Base-by-base conservation (phyloP, 257 asterid species). In the Echium plantagineum region DNA sequence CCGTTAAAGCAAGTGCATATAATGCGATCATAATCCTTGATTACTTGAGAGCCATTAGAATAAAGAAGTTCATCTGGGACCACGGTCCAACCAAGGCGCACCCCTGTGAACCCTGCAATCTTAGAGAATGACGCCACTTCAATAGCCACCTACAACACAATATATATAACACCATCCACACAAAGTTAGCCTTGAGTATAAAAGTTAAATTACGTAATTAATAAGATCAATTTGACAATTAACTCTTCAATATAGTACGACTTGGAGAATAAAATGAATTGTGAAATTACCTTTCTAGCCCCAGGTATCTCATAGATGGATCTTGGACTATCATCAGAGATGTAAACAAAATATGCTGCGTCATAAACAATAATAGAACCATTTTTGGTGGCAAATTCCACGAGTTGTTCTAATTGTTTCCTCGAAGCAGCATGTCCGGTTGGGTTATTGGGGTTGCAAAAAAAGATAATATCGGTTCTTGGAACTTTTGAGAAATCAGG, bases 11-110 rank as follows among this genome's bases (percentile, higher is more conserved):
- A 84, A 7, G 97, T 86, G 66, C 85, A 77, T 15, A 42, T 72
- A 17, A 89, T 74, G 6, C 95, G 91, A 55, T 89, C 79, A 65
- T 79, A 86, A 74, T 89, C 97, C 2, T 78, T 69, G 60, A 79
- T 82, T n/a, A 89, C 90, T 1, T 93, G 93, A 66, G 75, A 79
- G n/a, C 97, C 97, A 24, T 81, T 74, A 1, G 85, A 73, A 64
- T 84, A 89, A 24, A 77, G n/a, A 46, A 89, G 88, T 21, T 82
- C 95, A 28, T 86, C 77, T 1, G 97, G 97, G 55, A 89, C 97
- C 60, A 89, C 93, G 0, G 93, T 89, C 95, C 97, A 89, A 51
- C 97, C 97, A 0, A 86, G 93, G 20, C 97, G 93, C 10, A 89
- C 85, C 2, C 97, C 97, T 0, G 97, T 89, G 76, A 89, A 89